These are phyloP conservation scores for Crotalaria pallida DNA, from an alignment of 306 rosid species.

Conservation along the genomic window DNA sequence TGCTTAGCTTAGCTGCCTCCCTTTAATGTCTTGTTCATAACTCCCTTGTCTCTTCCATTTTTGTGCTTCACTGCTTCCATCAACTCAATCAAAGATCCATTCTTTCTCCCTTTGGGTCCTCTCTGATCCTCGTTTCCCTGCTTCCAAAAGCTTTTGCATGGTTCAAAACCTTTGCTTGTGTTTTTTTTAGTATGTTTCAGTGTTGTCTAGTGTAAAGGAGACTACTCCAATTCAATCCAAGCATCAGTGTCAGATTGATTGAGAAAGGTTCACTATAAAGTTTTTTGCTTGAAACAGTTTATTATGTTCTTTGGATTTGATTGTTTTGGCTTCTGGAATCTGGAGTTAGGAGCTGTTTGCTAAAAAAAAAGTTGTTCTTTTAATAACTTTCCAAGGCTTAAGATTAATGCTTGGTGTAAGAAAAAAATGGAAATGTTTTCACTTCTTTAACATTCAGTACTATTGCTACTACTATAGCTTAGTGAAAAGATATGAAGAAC, in stretches of 20 bases:
- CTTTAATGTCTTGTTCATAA: constrained; percentile 29
- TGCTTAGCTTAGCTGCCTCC: constrained; percentile 34
- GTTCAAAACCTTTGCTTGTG: constrained; percentile 18
- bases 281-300: not conserved
- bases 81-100: constrained; percentile 40
- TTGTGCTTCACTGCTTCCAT: constrained; percentile 26
- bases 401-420: constrained; percentile 70
- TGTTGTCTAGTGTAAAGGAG: constrained; percentile 23
- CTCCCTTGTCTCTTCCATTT: constrained; percentile 32
- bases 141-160: constrained; percentile 33
- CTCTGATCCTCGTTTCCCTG: constrained; percentile 21
- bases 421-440: constrained; percentile 62
- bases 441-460: constrained; percentile 44
- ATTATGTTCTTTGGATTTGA: constrained; percentile 37
- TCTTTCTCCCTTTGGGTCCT: constrained; percentile 26
- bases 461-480: constrained; percentile 5
- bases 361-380: constrained; percentile 38
- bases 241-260: constrained; percentile 43
- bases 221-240: constrained; percentile 32
- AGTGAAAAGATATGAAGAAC: constrained; percentile 73
- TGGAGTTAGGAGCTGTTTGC: constrained; percentile 26
- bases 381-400: constrained; percentile 28
- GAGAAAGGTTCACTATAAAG: too few species aligned
- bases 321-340: constrained; percentile 29
- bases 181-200: constrained; percentile 18